A percentile compares a stretch with the other conserved stretches of the same genome.
Evolutionary conservation across 306 rosid genomes (phyloP).

Genomic region (Herpetospermum pedunculosum): DNA sequence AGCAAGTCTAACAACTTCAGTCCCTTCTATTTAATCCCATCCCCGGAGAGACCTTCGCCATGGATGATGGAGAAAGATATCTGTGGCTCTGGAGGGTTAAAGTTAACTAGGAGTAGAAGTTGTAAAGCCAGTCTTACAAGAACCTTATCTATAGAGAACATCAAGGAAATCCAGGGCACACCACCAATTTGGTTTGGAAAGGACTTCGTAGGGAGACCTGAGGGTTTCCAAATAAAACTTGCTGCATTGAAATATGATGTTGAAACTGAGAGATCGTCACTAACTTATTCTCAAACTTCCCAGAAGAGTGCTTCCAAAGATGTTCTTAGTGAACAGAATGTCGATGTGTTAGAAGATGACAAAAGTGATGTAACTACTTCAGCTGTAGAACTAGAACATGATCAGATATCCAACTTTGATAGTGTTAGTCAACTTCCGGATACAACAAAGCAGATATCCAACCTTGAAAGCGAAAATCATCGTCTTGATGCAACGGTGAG

Average conservation of each 20-base stretch:
- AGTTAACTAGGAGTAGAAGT: conserved; percentile 56
- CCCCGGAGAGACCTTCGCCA: conserved; percentile 36
- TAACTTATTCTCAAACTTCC: conserved; percentile 31
- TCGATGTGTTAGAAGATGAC: conserved; percentile 20
- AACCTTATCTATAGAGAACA: conserved; percentile 29
- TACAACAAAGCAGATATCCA: conserved; percentile 11
- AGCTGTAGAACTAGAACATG: conserved; percentile 19
- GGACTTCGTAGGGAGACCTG: conserved; percentile 53
- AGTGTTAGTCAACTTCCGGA: conserved; percentile 17
- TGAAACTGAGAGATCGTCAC: conserved; percentile 20
- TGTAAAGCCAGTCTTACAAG: conserved; percentile 56
- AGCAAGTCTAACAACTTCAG: conserved; percentile 17
- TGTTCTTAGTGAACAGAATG: conserved; percentile 19
- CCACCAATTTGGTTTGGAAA: conserved; percentile 50
- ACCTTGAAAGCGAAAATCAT: conserved; percentile 17
- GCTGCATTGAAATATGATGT: conserved; percentile 24
- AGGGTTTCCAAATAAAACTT: conserved; percentile 34
- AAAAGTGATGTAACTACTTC: conserved; percentile 19
- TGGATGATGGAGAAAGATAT: conserved; percentile 21
- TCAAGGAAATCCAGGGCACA: conserved; percentile 37
- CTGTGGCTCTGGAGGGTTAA: conserved; percentile 24
- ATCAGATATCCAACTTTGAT: conserved; percentile 18
- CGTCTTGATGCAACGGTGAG: conserved; percentile 39
- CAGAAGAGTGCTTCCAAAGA: conserved; percentile 18
- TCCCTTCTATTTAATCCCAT: conserved; percentile 26